Percentiles rank a stretch among this genome's conserved stretches.
Conservation (phyloP, 805 yeast genomes). For the Ogataea ganodermae region DNA sequence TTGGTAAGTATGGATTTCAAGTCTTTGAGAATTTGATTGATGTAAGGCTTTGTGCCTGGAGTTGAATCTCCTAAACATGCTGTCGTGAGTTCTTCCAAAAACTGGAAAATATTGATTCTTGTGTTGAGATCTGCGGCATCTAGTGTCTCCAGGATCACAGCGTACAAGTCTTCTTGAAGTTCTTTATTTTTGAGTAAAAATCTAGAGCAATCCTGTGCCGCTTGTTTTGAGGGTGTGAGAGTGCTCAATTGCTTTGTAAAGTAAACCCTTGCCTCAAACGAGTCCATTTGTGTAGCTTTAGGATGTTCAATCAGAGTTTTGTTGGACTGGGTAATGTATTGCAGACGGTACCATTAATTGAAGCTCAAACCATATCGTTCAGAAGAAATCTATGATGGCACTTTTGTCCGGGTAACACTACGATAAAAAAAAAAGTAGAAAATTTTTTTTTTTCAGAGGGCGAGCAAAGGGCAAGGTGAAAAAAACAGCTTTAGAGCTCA, state of each 20-base stretch:
- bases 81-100: conserved; percentile 61
- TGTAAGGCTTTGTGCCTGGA: conserved; percentile 19
- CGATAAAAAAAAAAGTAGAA: background rate
- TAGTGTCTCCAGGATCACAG: conserved; percentile 63
- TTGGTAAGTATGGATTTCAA: conserved; percentile 36
- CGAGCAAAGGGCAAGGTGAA: conserved; percentile 2
- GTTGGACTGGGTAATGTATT: background rate
- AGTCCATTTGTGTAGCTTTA: conserved; percentile 57
- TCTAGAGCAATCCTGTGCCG: conserved; percentile 52
- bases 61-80: conserved; percentile 32
- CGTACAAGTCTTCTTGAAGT: conserved; percentile 66
- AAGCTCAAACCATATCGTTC: background rate
- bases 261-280: conserved; percentile 82
- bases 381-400: background rate
- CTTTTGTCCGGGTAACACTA: conserved; percentile 1
- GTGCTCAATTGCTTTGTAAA: conserved; percentile 65
- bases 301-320: background rate
- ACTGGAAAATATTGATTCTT: conserved; percentile 66
- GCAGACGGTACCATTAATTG: background rate
- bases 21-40: conserved; percentile 32
- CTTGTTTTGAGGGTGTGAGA: conserved; percentile 62
- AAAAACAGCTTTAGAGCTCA: background rate
- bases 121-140: conserved; percentile 56
- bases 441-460: background rate
- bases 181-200: conserved; percentile 60